phyloP scores from a whole-genome alignment of 495 filamentous ascomycete species.

The Sabuloglossum arenarium region DNA sequence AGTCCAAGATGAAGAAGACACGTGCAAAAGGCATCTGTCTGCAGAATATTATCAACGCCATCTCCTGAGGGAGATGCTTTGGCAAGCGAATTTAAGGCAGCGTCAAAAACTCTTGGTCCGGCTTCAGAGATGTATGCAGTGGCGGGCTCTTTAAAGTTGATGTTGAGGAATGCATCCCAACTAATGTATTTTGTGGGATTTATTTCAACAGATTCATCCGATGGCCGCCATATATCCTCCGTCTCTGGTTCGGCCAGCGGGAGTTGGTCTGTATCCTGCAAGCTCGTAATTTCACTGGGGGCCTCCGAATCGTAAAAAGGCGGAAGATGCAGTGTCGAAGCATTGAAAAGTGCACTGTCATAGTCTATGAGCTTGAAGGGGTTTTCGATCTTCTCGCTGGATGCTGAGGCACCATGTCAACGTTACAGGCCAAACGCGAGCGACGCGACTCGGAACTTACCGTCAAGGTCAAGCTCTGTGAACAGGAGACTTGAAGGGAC shows the following conservation, averaged over 20 bases:
- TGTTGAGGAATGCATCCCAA: slow-evolving; percentile 50
- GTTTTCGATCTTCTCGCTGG: background rate
- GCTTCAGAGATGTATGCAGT: slow-evolving; percentile 61
- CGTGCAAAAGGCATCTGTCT: slow-evolving; percentile 23
- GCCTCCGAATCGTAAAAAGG: background rate
- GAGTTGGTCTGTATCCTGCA: background rate
- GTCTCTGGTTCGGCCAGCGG: background rate
- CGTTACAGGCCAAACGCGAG: background rate
- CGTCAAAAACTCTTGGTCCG: slow-evolving; percentile 52
- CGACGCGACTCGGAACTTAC: background rate
- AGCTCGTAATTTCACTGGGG: background rate
- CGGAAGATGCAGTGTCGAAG: background rate
- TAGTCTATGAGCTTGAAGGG: slow-evolving; percentile 1
- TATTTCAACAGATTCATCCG: slow-evolving; percentile 12
- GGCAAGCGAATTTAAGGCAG: slow-evolving; percentile 16
- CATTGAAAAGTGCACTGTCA: background rate
- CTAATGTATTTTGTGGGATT: slow-evolving; percentile 29
- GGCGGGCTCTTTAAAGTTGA: slow-evolving; percentile 18
- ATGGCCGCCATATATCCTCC: slow-evolving; percentile 35
- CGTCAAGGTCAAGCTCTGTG: background rate
- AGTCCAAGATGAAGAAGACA: slow-evolving; percentile 53
- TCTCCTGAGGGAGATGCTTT: background rate
- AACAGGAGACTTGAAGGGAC: slow-evolving; percentile 7
- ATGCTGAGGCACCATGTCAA: background rate
- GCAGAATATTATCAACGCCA: slow-evolving; percentile 1